These are phyloP conservation scores for Fragaria nilgerrensis DNA, from an alignment of 306 rosid species.

Conservation along the genomic window DNA sequence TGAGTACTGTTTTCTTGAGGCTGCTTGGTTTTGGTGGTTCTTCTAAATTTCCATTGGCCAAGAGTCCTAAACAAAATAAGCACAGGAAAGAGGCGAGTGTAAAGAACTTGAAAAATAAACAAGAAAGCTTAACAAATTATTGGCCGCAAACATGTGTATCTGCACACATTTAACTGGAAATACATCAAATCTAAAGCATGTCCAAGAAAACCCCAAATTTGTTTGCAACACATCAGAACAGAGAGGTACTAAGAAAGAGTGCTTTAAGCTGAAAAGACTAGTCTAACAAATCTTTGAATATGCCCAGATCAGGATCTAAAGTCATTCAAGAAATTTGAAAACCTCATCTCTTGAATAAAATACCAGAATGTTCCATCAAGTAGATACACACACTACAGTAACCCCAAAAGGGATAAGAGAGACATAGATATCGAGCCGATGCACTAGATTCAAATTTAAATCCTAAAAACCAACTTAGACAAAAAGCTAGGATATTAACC, in stretches of 20 bases:
- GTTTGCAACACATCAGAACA: background rate
- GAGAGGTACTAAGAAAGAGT: background rate
- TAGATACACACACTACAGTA: background rate
- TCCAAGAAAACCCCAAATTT: background rate
- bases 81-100: background rate
- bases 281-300: background rate
- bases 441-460: background rate
- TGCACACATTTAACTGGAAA: background rate
- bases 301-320: background rate
- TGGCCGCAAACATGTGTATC: background rate
- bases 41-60: slow-evolving; percentile 86
- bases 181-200: background rate
- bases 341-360: background rate
- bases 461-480: background rate
- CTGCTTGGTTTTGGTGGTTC: slow-evolving; percentile 51
- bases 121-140: background rate
- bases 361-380: background rate
- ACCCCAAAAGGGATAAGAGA: background rate
- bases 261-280: background rate
- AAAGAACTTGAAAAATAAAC: background rate
- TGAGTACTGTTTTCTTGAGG: slow-evolving; percentile 59
- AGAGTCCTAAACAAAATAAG: slow-evolving; percentile 45
- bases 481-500: background rate
- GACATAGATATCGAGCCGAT: background rate
- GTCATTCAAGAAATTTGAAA: slow-evolving; percentile 2